Percentiles rank a stretch among this genome's conserved stretches.
Conservation (phyloP, 2,329 filamentous ascomycete genomes). For the Colletotrichum melonis region DNA sequence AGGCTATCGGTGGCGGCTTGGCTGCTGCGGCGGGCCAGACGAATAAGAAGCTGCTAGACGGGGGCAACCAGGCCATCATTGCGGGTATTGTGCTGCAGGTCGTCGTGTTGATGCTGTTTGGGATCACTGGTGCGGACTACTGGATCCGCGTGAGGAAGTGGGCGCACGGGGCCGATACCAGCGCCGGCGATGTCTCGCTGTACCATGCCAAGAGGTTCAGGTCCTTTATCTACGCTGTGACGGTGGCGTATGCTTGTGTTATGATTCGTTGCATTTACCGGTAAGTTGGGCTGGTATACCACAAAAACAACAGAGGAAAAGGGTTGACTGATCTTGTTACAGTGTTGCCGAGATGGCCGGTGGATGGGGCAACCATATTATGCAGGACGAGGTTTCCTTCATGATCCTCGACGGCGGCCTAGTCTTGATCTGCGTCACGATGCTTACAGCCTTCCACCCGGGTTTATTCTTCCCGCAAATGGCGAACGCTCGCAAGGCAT, state of each 20-base stretch:
- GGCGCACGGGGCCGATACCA: constrained; percentile 46
- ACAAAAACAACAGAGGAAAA: constrained; percentile 20
- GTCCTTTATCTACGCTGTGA: constrained; percentile 56
- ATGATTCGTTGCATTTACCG: constrained; percentile 66
- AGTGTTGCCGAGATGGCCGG: constrained; percentile 73
- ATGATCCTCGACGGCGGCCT: constrained; percentile 66
- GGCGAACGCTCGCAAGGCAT: constrained; percentile 44
- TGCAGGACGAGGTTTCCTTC: constrained; percentile 71
- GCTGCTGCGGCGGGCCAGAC: constrained; percentile 59
- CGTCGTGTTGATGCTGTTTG: constrained; percentile 60
- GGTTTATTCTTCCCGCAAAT: constrained; percentile 67
- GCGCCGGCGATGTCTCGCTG: constrained; percentile 41
- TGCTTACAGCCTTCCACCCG: constrained; percentile 65
- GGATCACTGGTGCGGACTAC: constrained; percentile 57
- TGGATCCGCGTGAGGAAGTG: constrained; percentile 53
- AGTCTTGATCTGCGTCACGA: constrained; percentile 59
- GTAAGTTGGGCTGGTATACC: constrained; percentile 41
- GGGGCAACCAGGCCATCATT: constrained; percentile 64
- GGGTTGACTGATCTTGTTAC: background rate
- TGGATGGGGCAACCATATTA: constrained; percentile 72
- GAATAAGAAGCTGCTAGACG: constrained; percentile 52
- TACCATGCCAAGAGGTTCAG: constrained; percentile 58
- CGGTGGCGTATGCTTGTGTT: constrained; percentile 57
- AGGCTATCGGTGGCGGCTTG: constrained; percentile 68
- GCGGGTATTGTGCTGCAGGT: constrained; percentile 66